phyloP scores from a whole-genome alignment of 306 rosid genomes.

The Rosa lucieae region DNA sequence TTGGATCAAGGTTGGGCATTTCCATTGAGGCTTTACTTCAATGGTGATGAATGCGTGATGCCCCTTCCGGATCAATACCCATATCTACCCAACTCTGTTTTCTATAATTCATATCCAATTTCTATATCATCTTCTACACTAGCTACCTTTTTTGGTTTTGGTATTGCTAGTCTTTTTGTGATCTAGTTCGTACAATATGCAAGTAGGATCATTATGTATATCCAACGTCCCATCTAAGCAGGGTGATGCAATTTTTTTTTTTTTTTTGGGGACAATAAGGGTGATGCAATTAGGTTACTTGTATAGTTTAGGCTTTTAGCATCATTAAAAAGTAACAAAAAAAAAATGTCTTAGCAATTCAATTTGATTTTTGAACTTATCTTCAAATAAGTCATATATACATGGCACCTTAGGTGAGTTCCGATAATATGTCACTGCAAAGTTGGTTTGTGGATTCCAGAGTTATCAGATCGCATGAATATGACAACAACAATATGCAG shows the following conservation, averaged over 20 bases:
- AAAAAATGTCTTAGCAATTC: too few relatives aligned
- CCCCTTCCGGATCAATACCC: constrained; percentile 77
- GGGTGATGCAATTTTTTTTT: neutral
- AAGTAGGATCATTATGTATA: neutral
- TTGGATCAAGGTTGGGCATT: constrained; percentile 70
- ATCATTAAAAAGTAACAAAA: too few relatives aligned
- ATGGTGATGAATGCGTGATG: constrained; percentile 70
- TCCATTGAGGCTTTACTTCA: constrained; percentile 66
- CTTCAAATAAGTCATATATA: too few relatives aligned
- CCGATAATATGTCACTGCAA: too few relatives aligned
- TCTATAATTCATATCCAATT: neutral
- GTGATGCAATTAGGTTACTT: too few relatives aligned
- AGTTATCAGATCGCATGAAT: too few relatives aligned
- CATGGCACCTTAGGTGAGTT: too few relatives aligned
- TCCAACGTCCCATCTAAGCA: neutral
- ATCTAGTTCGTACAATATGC: neutral
- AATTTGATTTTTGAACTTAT: too few relatives aligned
- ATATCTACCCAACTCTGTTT: constrained; percentile 52
- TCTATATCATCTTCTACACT: constrained; percentile 7
- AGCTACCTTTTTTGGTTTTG: constrained; percentile 18
- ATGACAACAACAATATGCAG: too few relatives aligned
- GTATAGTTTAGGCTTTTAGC: too few relatives aligned
- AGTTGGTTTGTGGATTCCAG: too few relatives aligned
- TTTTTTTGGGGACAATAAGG: too few relatives aligned
- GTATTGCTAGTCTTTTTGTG: neutral